Percentiles rank a stretch among this genome's conserved stretches.
Conservation (phyloP, 805 yeast genomes). For the Lipomyces sp. region DNA sequence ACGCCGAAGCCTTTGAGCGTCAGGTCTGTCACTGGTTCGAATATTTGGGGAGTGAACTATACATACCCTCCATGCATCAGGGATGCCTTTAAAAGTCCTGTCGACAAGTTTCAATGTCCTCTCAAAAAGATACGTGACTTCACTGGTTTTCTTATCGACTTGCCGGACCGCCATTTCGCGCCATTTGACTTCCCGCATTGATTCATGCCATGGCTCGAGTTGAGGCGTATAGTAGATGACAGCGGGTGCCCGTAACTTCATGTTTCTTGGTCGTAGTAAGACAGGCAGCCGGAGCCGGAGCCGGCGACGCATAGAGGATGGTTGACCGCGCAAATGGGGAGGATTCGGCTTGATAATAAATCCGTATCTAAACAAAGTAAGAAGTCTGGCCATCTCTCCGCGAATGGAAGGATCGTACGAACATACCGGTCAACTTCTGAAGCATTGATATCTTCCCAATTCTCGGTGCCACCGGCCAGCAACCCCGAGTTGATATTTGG, state of each 20-base stretch:
- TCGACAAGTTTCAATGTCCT: conserved; percentile 14
- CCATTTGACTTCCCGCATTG: conserved; percentile 22
- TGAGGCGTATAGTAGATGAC: conserved; percentile 1
- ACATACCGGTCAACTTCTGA: conserved; percentile 26
- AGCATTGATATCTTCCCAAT: conserved; percentile 30
- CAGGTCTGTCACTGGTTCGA: too few species aligned
- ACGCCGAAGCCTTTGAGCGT: conserved; percentile 24
- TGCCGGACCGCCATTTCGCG: conserved; percentile 18
- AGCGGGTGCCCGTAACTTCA: conserved; percentile 2
- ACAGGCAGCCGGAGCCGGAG: neutral
- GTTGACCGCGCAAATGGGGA: neutral
- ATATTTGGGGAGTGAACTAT: too few species aligned
- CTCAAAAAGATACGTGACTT: conserved; percentile 16
- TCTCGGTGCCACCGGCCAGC: conserved; percentile 34
- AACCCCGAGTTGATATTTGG: conserved; percentile 6
- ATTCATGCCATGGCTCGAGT: conserved; percentile 18
- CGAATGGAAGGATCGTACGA: neutral
- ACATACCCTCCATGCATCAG: conserved; percentile 36
- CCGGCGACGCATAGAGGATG: neutral
- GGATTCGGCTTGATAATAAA: conserved; percentile 16
- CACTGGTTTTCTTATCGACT: conserved; percentile 6
- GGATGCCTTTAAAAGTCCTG: conserved; percentile 36
- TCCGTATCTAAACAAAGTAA: conserved; percentile 17
- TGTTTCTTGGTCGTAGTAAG: neutral
- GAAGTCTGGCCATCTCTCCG: neutral